These are phyloP conservation scores for Moesziomyces globuligerus DNA, from an alignment of 1,284 basidiomycete genomes.

Conservation along the genomic window DNA sequence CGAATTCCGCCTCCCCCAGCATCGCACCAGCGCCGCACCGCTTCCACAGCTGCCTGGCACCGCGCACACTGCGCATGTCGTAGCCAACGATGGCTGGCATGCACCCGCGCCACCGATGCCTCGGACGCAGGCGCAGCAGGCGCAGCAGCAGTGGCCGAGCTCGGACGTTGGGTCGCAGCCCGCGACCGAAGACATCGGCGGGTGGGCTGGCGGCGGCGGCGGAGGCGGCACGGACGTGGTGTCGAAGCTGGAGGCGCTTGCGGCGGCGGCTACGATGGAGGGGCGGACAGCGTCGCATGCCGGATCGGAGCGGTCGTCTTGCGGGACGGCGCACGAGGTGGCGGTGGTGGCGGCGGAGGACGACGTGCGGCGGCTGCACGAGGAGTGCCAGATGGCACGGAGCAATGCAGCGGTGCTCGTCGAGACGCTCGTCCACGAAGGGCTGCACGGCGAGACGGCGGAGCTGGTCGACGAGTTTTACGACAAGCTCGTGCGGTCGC, in stretches of 20 bases:
- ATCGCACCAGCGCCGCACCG: constrained; percentile 10
- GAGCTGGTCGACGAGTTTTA: constrained; percentile 45
- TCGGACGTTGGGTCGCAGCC: neutral
- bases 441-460: constrained; percentile 18
- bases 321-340: constrained; percentile 2
- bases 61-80: neutral
- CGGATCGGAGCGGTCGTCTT: neutral
- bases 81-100: neutral
- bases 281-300: constrained; percentile 8
- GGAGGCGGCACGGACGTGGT: constrained; percentile 9
- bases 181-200: neutral
- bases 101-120: neutral
- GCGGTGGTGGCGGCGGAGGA: constrained; percentile 27
- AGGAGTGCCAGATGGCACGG: constrained; percentile 55
- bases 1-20: constrained; percentile 43
- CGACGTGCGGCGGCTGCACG: constrained; percentile 52
- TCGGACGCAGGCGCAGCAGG: constrained; percentile 3
- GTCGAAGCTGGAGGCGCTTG: constrained; percentile 26
- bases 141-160: neutral
- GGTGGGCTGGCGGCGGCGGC: neutral
- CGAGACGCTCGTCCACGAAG: constrained; percentile 44
- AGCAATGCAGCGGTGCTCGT: constrained; percentile 47
- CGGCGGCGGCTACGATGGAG: constrained; percentile 22
- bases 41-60: neutral
- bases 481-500: constrained; percentile 33